These are phyloP conservation scores for Pholiota molesta DNA, from an alignment of 768 basidiomycete genomes.

Conservation along the genomic window DNA sequence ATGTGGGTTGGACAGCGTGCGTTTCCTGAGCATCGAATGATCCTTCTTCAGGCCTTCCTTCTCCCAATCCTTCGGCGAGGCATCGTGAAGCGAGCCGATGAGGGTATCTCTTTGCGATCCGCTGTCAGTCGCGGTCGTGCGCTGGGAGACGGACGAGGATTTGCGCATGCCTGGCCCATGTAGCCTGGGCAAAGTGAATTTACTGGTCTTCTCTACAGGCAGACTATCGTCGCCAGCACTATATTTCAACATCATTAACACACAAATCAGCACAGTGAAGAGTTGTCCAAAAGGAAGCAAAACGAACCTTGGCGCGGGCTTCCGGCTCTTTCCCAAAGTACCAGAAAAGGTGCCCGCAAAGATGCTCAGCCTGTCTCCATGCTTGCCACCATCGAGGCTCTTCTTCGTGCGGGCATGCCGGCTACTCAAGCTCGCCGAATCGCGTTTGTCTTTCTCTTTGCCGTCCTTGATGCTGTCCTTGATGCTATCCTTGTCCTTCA, in stretches of 20 bases:
- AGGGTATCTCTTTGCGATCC: constrained; percentile 24
- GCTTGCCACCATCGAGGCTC: constrained; percentile 49
- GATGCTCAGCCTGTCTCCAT: constrained; percentile 73
- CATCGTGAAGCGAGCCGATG: neutral
- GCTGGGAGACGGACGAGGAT: constrained; percentile 42
- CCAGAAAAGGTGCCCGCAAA: constrained; percentile 72
- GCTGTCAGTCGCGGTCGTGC: constrained; percentile 32
- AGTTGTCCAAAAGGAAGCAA: neutral
- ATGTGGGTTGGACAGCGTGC: constrained; percentile 41
- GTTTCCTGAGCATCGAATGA: constrained; percentile 52
- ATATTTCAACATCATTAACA: neutral
- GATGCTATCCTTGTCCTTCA: constrained; percentile 17
- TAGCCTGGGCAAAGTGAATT: constrained; percentile 54
- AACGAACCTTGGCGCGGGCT: constrained; percentile 75
- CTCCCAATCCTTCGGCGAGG: constrained; percentile 20
- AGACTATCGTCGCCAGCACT: constrained; percentile 34
- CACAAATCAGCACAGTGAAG: neutral
- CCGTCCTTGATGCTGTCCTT: constrained; percentile 19
- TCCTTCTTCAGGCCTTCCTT: constrained; percentile 21
- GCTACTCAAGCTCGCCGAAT: constrained; percentile 29
- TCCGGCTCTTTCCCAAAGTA: constrained; percentile 67
- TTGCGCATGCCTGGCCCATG: constrained; percentile 44
- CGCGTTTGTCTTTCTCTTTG: constrained; percentile 30
- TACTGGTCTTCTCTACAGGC: constrained; percentile 45
- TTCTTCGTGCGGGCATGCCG: constrained; percentile 52